phyloP scores from a whole-genome alignment of 768 basidiomycete species.

The Termitomyces titanicus region DNA sequence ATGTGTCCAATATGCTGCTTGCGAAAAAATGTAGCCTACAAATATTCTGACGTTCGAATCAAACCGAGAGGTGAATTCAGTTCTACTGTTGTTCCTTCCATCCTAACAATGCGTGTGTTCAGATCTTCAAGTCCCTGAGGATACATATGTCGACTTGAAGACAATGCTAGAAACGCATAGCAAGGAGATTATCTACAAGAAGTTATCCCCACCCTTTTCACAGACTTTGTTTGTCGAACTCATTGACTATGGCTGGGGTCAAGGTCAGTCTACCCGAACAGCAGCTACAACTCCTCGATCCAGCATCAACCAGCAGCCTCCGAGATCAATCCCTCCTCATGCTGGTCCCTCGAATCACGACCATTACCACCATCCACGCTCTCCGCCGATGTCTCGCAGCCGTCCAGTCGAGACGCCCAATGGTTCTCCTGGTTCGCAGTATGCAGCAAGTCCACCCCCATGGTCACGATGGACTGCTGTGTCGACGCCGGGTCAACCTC shows the following conservation, averaged over 20 bases:
- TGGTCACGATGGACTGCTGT: constrained; percentile 49
- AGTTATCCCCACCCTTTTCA: constrained; percentile 57
- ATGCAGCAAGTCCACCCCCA: constrained; percentile 32
- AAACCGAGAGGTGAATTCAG: constrained; percentile 50
- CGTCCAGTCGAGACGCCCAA: constrained; percentile 9
- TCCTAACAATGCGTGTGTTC: constrained; percentile 11
- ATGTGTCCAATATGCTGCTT: constrained; percentile 77
- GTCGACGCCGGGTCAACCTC: constrained; percentile 42
- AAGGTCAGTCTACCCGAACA: constrained; percentile 34
- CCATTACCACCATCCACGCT: constrained; percentile 12
- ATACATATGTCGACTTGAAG: constrained; percentile 61
- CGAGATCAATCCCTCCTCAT: constrained; percentile 12
- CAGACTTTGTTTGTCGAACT: constrained; percentile 76
- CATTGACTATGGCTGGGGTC: constrained; percentile 55
- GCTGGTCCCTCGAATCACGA: constrained; percentile 13
- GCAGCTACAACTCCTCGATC: constrained; percentile 19
- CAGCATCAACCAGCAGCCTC: constrained; percentile 19
- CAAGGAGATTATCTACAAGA: constrained; percentile 68
- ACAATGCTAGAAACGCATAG: constrained; percentile 74
- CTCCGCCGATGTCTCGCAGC: constrained; percentile 13
- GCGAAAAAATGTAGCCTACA: constrained; percentile 67
- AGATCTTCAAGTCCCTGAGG: constrained; percentile 43
- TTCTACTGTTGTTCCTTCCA: constrained; percentile 4
- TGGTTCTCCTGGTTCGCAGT: constrained; percentile 18
- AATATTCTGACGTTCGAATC: constrained; percentile 74